Evolutionary conservation across 441 rosid species (phyloP).

Genomic region (Gossypium davidsonii): DNA sequence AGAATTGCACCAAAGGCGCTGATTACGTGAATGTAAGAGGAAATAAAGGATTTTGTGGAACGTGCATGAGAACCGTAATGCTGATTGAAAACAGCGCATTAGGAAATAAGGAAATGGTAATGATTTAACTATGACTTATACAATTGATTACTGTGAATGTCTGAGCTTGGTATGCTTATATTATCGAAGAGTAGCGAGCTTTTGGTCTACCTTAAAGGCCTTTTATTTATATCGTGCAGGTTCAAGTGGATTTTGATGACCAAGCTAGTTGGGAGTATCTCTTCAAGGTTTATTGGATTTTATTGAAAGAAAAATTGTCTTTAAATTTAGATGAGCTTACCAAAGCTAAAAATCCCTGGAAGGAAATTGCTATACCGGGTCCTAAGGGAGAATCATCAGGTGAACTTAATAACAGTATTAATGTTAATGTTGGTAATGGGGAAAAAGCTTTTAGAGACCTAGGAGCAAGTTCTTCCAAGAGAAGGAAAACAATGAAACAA

Average conservation of each 20-base stretch:
- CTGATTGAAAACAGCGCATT: constrained; percentile 64
- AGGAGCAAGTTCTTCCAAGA: constrained; percentile 40
- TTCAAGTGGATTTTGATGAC: constrained; percentile 98
- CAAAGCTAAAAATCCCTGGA: constrained; percentile 53
- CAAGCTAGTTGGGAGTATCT: constrained; percentile 98
- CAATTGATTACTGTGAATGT: not conserved
- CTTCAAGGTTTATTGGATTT: constrained; percentile 90
- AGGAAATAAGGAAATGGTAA: constrained; percentile 60
- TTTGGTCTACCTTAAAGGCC: constrained; percentile 5
- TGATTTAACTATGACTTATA: constrained; percentile 10
- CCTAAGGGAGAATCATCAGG: constrained; percentile 26
- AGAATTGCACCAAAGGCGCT: constrained; percentile 82
- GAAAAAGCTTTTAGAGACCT: constrained; percentile 30
- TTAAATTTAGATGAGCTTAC: constrained; percentile 68
- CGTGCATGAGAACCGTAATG: constrained; percentile 84
- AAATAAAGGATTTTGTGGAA: constrained; percentile 84
- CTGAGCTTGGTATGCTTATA: not conserved
- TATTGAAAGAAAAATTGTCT: constrained; percentile 61
- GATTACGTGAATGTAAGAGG: constrained; percentile 74
- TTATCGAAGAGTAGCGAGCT: not conserved
- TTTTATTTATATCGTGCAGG: constrained; percentile 38
- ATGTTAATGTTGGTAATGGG: constrained; percentile 27
- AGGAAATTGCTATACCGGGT: constrained; percentile 31
- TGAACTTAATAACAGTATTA: constrained; percentile 27
- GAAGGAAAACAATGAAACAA: constrained; percentile 46